These are phyloP conservation scores for Penicillium diatomitis DNA, from an alignment of 495 filamentous ascomycete species.

Conservation along the genomic window DNA sequence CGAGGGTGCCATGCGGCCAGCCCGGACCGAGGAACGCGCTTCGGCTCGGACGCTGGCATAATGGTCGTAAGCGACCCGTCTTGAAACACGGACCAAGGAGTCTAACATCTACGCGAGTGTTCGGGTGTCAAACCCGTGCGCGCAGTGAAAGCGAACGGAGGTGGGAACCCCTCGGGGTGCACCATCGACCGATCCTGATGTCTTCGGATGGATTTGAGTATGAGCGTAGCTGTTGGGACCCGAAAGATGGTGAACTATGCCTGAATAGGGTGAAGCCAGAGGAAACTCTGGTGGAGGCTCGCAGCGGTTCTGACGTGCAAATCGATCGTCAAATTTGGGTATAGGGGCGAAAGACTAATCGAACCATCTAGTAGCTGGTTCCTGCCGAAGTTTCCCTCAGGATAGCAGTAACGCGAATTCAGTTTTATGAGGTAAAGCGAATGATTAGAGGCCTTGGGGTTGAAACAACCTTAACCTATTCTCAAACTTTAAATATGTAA, in stretches of 20 bases:
- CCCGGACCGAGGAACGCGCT: too few relatives aligned
- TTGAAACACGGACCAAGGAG: too few relatives aligned
- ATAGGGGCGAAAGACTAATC: constrained; percentile 1
- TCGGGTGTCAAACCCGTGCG: not conserved
- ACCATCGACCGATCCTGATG: not conserved
- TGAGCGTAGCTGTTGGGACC: not conserved
- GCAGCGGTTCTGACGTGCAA: not conserved
- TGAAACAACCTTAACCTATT: constrained; percentile 1
- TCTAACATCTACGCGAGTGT: too few relatives aligned
- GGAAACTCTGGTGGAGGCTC: not conserved
- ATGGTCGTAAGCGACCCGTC: too few relatives aligned
- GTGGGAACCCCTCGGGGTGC: not conserved
- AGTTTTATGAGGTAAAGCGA: constrained; percentile 1
- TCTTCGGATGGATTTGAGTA: not conserved
- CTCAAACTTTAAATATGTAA: constrained; percentile 1
- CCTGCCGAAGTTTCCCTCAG: not conserved
- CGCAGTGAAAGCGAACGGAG: not conserved
- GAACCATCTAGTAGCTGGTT: constrained; percentile 1
- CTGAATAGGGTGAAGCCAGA: not conserved
- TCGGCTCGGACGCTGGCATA: too few relatives aligned
- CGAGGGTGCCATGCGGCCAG: too few relatives aligned
- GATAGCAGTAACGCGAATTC: constrained; percentile 1
- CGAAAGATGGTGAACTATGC: not conserved
- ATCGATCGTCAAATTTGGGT: not conserved
- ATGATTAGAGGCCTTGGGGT: not conserved